Base-by-base conservation (phyloP, 2,329 filamentous ascomycete genomes). In the Leptographium wingfieldii region DNA sequence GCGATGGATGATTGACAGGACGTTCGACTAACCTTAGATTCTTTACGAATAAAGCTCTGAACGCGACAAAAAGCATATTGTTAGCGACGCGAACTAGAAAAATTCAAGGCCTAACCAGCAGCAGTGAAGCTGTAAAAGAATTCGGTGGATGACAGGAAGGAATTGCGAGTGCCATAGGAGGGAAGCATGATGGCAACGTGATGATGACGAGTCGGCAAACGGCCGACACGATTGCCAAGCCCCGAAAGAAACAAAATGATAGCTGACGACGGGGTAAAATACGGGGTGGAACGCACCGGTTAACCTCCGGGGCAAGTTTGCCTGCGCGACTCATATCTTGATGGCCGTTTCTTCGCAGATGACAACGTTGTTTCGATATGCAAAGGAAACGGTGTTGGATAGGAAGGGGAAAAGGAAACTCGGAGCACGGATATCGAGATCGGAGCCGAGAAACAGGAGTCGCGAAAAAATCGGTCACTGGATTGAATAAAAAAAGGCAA, bases 231-330 rank as follows among this genome's bases (percentile, higher is more conserved):
- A 46, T 27, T 27, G 33, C 54, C 54, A 55, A 55, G 54, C 7
- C 19, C 29, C 27, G 16, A n/a, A 48, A 31, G 40, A 35, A 5
- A 43, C n/a, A 33, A 33, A 38, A 7, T 46, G 29, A 49, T 14
- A 48, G 35, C 49, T n/a, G n/a, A 25, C 11, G 31, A 33, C 48
- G n/a, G 6, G n/a, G 25, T 12, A 54, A 56, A 38, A 57, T 53
- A 52, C 25, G 11, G n/a, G 33, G 27, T 16, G 43, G 33, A 49
- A 65, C 64, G 52, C 79, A 95, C 91, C 91, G 88, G 82, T 97
- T 97, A 80, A 96, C 92, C 88, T 99, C 94, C 78, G 94, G 92
- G 80, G 92, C 92, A 83, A 97, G 88, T 85, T 96, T 97, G 79
- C 86, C 87, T 80, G 85, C 86, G 80, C 90, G 88, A 90, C 87